Evolutionary conservation across 2,329 filamentous ascomycete species (phyloP).

Genomic region (Metarhizium rileyi): DNA sequence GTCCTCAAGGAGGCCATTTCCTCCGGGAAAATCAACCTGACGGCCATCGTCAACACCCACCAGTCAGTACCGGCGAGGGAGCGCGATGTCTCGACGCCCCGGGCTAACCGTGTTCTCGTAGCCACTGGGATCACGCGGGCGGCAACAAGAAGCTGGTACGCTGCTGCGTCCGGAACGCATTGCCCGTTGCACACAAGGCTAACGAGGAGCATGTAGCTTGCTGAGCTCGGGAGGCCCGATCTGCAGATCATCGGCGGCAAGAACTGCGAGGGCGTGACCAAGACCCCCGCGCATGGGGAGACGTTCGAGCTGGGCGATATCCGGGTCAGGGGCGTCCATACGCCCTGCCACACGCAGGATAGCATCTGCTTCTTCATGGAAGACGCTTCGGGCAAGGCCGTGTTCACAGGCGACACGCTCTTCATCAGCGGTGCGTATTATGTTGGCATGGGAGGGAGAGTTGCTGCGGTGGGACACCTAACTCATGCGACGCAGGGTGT

Average conservation of each 20-base stretch:
- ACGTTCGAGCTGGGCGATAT: slow-evolving; percentile 79
- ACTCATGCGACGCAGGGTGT: slow-evolving; percentile 49
- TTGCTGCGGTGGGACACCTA: background rate
- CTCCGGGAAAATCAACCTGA: slow-evolving; percentile 67
- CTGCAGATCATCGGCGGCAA: slow-evolving; percentile 80
- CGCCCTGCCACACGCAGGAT: slow-evolving; percentile 95
- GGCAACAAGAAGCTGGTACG: slow-evolving; percentile 68
- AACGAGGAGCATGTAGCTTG: slow-evolving; percentile 16
- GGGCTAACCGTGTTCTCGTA: slow-evolving; percentile 24
- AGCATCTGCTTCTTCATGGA: slow-evolving; percentile 93
- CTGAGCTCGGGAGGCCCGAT: slow-evolving; percentile 43
- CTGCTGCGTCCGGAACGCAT: background rate
- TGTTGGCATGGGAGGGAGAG: too few species aligned
- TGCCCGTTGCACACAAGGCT: background rate
- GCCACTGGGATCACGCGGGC: slow-evolving; percentile 89
- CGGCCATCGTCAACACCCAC: slow-evolving; percentile 89
- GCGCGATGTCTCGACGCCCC: background rate
- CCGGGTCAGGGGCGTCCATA: slow-evolving; percentile 78
- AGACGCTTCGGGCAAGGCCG: slow-evolving; percentile 63
- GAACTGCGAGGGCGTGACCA: slow-evolving; percentile 71
- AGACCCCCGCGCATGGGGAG: slow-evolving; percentile 64
- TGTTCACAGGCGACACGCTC: slow-evolving; percentile 93
- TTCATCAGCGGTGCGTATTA: slow-evolving; percentile 71
- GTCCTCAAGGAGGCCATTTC: slow-evolving; percentile 64
- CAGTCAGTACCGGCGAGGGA: slow-evolving; percentile 52